phyloP scores from a whole-genome alignment of 805 yeast species.

The Kregervanrija fluxuum region DNA sequence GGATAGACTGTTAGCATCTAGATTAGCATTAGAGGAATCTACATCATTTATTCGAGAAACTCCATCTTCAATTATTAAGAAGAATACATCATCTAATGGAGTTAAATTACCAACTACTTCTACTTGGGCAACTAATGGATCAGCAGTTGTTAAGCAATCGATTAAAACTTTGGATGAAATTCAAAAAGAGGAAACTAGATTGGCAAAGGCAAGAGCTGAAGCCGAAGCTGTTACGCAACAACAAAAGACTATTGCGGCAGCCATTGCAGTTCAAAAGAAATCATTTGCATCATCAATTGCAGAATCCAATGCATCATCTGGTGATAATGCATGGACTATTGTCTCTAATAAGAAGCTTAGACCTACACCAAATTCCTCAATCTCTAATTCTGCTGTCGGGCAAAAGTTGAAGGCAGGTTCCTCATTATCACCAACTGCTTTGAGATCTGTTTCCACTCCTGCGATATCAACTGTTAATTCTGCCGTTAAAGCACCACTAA shows the following conservation, averaged over 20 bases:
- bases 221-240: conserved; percentile 17
- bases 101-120: conserved; percentile 32
- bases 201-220: conserved; percentile 24
- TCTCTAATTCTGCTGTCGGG: background rate
- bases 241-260: conserved; percentile 18
- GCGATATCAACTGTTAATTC: conserved; percentile 4
- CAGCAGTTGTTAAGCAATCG: conserved; percentile 18
- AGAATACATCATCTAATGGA: too few species aligned
- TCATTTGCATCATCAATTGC: conserved; percentile 21
- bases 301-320: conserved; percentile 8
- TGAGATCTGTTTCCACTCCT: conserved; percentile 33
- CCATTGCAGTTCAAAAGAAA: conserved; percentile 11
- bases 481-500: background rate
- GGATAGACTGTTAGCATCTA: conserved; percentile 17
- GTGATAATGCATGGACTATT: conserved; percentile 30
- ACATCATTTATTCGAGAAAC: too few species aligned
- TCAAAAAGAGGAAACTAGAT: conserved; percentile 44
- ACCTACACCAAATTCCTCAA: conserved; percentile 12
- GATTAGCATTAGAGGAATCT: conserved; percentile 14
- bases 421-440: conserved; percentile 25
- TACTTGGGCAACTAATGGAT: conserved; percentile 36
- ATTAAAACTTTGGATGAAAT: conserved; percentile 52
- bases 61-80: too few species aligned
- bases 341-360: conserved; percentile 31
- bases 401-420: conserved; percentile 8